Evolutionary conservation across 805 yeast species (phyloP).

Genomic region (Saturnispora mendoncae): DNA sequence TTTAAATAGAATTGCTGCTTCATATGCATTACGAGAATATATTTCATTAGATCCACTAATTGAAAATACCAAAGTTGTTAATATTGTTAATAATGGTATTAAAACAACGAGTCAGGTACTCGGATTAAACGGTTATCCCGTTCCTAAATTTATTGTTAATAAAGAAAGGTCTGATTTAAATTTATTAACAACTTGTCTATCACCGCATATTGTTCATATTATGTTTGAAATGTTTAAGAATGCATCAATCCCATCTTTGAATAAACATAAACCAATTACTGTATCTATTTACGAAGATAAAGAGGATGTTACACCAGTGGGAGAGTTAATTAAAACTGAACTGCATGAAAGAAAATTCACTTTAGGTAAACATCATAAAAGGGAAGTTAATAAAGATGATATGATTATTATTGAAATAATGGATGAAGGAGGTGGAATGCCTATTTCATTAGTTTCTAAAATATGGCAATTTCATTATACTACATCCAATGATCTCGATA

Average conservation of each 20-base stretch:
- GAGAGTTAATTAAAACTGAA: not conserved
- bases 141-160: slow-evolving; percentile 18
- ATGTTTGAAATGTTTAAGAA: slow-evolving; percentile 27
- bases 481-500: slow-evolving; percentile 16
- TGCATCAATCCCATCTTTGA: slow-evolving; percentile 25
- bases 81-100: slow-evolving; percentile 16
- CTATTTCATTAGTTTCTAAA: slow-evolving; percentile 14
- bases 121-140: slow-evolving; percentile 24
- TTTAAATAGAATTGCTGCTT: slow-evolving; percentile 19
- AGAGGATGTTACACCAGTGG: not conserved
- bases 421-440: slow-evolving; percentile 28
- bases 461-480: slow-evolving; percentile 29
- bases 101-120: slow-evolving; percentile 20
- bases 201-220: slow-evolving; percentile 26
- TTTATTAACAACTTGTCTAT: slow-evolving; percentile 18
- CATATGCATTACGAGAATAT: slow-evolving; percentile 21
- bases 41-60: slow-evolving; percentile 15
- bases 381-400: not conserved
- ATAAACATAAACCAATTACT: slow-evolving; percentile 15
- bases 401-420: slow-evolving; percentile 17
- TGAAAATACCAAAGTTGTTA: slow-evolving; percentile 11
- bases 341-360: not conserved
- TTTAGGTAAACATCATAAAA: not conserved
- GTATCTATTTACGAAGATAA: slow-evolving; percentile 11
- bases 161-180: not conserved